A percentile compares a stretch with the other conserved stretches of the same genome.
Evolutionary conservation across 805 yeast genomes (phyloP).

Genomic region (Candida maltosa): DNA sequence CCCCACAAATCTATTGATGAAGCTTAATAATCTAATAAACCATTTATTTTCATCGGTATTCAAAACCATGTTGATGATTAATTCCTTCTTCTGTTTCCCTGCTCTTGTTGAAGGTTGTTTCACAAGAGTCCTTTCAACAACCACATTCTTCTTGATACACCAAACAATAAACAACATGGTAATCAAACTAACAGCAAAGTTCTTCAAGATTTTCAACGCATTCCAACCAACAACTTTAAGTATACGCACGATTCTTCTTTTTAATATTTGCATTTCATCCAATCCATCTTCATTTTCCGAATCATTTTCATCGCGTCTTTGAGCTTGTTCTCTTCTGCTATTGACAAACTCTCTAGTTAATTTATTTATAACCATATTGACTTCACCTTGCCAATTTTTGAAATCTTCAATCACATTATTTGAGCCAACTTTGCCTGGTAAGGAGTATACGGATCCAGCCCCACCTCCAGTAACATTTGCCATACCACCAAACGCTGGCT

Average conservation of each 20-base stretch:
- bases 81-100: slow-evolving; percentile 26
- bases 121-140: slow-evolving; percentile 38
- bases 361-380: slow-evolving; percentile 44
- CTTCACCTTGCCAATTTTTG: slow-evolving; percentile 52
- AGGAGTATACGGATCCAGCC: slow-evolving; percentile 17
- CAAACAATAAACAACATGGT: slow-evolving; percentile 38
- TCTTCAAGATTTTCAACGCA: slow-evolving; percentile 25
- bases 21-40: slow-evolving; percentile 35
- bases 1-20: slow-evolving; percentile 40
- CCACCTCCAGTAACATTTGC: slow-evolving; percentile 7
- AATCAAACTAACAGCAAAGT: slow-evolving; percentile 31
- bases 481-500: slow-evolving; percentile 2
- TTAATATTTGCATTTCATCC: slow-evolving; percentile 18
- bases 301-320: too few relatives aligned
- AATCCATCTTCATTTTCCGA: slow-evolving; percentile 11
- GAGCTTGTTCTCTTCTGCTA: slow-evolving; percentile 9
- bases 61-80: slow-evolving; percentile 40
- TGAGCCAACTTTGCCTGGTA: slow-evolving; percentile 9
- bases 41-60: slow-evolving; percentile 42
- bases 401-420: slow-evolving; percentile 33
- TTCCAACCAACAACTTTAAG: slow-evolving; percentile 26
- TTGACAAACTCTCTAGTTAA: slow-evolving; percentile 38
- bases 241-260: slow-evolving; percentile 18
- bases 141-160: slow-evolving; percentile 39
- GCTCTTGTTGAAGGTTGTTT: slow-evolving; percentile 19